phyloP scores from a whole-genome alignment of 1,139 yeast genomes.

The Blastobotrys elegans region DNA sequence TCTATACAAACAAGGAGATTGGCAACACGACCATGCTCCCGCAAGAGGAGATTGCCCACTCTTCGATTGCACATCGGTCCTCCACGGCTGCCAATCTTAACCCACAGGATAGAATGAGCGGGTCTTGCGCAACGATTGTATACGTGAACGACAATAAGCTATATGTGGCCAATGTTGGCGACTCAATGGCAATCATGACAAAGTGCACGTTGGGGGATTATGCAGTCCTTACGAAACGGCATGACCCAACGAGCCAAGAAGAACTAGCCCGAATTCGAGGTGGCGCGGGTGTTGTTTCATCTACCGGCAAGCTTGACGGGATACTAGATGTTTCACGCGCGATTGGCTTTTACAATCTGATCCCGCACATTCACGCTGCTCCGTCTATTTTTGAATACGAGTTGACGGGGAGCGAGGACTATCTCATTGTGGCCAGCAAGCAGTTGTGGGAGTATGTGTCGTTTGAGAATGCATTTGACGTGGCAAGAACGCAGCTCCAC shows the following conservation, averaged over 20 bases:
- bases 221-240: slow-evolving; percentile 65
- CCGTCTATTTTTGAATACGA: slow-evolving; percentile 68
- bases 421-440: slow-evolving; percentile 79
- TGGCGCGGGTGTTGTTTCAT: slow-evolving; percentile 85
- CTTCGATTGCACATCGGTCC: slow-evolving; percentile 32
- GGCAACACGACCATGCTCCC: slow-evolving; percentile 43
- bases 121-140: slow-evolving; percentile 78
- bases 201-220: slow-evolving; percentile 81
- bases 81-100: slow-evolving; percentile 32
- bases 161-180: slow-evolving; percentile 89
- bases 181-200: slow-evolving; percentile 75
- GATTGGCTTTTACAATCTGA: slow-evolving; percentile 78
- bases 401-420: slow-evolving; percentile 69
- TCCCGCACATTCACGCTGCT: slow-evolving; percentile 87
- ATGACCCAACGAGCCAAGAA: slow-evolving; percentile 72
- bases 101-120: slow-evolving; percentile 67
- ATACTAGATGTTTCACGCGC: slow-evolving; percentile 81
- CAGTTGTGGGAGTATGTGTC: slow-evolving; percentile 83
- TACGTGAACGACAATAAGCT: slow-evolving; percentile 67
- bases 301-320: slow-evolving; percentile 82
- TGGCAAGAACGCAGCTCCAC: slow-evolving; percentile 76
- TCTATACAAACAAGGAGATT: slow-evolving; percentile 76
- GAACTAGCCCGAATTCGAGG: slow-evolving; percentile 88
- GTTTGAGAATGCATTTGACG: slow-evolving; percentile 84
- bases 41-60: slow-evolving; percentile 31